Base-by-base conservation (phyloP, 2,329 filamentous ascomycete genomes). In the Aspergillus ochraceoroseus region DNA sequence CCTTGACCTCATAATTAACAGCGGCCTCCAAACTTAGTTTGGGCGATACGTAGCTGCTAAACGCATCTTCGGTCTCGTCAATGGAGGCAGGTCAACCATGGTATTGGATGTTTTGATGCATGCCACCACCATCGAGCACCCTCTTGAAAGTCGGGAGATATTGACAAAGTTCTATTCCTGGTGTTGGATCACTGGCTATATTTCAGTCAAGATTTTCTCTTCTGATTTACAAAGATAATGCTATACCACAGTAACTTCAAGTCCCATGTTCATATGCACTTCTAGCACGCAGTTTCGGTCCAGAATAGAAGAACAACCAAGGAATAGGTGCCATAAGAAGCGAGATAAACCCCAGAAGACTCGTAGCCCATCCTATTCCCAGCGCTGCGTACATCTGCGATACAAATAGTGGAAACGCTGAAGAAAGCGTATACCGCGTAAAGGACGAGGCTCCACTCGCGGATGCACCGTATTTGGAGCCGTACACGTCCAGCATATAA, bases 401-500 rank as follows among this genome's bases (percentile, higher is more conserved):
- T 1, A 61, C 59, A 37, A 71, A 70, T 5, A 70, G 46, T 8
- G 64, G 65, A 38, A 68, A 67, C 2, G 57, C 61, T 7, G 58
- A 53, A 0, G 50, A 53, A 17, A 65, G 39, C 31, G 49, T 41
- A 44, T 62, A 57, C 23, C 60, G 42, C 3, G 50, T 51, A 5
- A 63, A 34, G 25, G 53, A 55, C 2, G 51, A 52, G 1, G 59
- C 59, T 1, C 58, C 59, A 18, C 48, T 49, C 6, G 65, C 64
- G 1, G 59, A 64, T 1, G 64, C 59, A 1, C 65, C 64, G 31
- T 66, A 68, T 2, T 62, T 46, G 1, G 64, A 58, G 1, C 65
- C 65, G 29, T 67, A 69, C 0, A 61, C 51, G 38, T 69, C 65
- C 25, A 68, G 55, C 62, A 68, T 66, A 52, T 64, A 70, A 18